These are phyloP conservation scores for Rhododendron vialii DNA, from an alignment of 148 eudicot genomes.

Conservation along the genomic window DNA sequence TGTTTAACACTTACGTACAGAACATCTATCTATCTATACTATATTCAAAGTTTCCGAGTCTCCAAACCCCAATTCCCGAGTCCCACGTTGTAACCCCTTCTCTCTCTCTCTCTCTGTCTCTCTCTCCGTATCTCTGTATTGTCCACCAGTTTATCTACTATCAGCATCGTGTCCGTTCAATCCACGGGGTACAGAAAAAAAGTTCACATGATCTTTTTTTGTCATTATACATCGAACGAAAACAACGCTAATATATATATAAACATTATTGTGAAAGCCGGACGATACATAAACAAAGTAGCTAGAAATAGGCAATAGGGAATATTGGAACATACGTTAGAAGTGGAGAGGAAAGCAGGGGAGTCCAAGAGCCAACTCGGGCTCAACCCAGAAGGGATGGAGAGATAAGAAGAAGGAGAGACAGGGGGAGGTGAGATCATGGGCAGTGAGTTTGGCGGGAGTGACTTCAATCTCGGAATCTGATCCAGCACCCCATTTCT, in stretches of 20 bases:
- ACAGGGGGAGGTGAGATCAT: conserved; percentile 32
- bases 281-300: too few relatives aligned
- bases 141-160: background rate
- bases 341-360: conserved; percentile 44
- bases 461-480: conserved; percentile 50
- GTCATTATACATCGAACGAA: too few relatives aligned
- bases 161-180: background rate
- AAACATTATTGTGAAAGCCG: too few relatives aligned
- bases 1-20: too few relatives aligned
- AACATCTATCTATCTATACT: too few relatives aligned
- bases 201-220: too few relatives aligned
- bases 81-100: too few relatives aligned
- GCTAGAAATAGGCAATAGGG: background rate
- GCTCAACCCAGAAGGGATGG: conserved; percentile 46
- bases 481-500: conserved; percentile 9
- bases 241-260: too few relatives aligned
- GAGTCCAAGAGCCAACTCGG: conserved; percentile 78
- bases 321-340: conserved; percentile 30
- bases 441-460: conserved; percentile 43
- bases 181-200: too few relatives aligned
- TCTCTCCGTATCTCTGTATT: too few relatives aligned
- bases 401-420: conserved; percentile 35
- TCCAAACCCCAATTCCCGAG: background rate
- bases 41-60: too few relatives aligned
- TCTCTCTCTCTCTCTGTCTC: background rate